Evolutionary conservation across 116 monocot genomes (phyloP).

Genomic region (Cymodocea nodosa): DNA sequence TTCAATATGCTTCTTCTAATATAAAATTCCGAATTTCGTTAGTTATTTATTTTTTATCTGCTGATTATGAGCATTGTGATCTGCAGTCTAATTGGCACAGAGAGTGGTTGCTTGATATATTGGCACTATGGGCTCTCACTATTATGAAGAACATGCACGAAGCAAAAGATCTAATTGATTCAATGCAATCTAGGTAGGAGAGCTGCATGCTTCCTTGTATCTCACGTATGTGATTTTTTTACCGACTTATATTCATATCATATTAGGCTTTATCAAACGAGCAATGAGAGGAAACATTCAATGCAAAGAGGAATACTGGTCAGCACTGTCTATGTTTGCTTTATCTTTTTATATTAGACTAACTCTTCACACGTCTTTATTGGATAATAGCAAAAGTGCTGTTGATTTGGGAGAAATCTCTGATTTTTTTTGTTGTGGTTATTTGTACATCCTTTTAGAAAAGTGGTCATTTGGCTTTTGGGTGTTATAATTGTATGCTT

Average conservation of each 20-base stretch:
- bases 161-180: constrained; percentile 42
- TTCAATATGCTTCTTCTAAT: no score
- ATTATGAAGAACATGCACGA: constrained; percentile 20
- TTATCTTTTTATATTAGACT: no score
- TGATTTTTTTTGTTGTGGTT: no score
- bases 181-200: constrained; percentile 20
- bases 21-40: no score
- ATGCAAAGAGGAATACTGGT: constrained; percentile 32
- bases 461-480: no score
- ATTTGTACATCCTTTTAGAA: no score
- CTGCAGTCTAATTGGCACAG: constrained; percentile 37
- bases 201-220: not conserved
- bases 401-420: no score
- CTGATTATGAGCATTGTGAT: not conserved
- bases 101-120: constrained; percentile 71
- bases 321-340: no score
- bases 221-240: not conserved
- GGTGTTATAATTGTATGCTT: no score
- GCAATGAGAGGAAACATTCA: constrained; percentile 41
- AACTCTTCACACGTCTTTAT: no score
- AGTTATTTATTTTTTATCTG: no score
- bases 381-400: no score
- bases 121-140: constrained; percentile 64
- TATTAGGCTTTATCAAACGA: constrained; percentile 25
- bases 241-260: not conserved